A percentile compares a stretch with the other conserved stretches of the same genome.
phyloP scores from a whole-genome alignment of 371 early-diverging fungal genomes.

The Dichotomocladium elegans region DNA sequence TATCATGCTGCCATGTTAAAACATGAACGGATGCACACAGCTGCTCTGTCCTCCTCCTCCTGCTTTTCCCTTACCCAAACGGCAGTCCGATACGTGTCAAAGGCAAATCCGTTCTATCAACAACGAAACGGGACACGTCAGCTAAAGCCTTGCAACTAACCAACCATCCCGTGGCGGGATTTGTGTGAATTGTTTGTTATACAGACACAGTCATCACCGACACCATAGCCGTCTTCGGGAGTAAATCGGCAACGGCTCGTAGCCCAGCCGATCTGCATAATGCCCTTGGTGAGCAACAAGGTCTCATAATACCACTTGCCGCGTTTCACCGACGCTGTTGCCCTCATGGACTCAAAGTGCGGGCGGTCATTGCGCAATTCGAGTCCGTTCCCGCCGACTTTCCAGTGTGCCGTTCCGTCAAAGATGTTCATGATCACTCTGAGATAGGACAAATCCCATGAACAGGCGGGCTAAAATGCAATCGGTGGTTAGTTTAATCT shows the following conservation, averaged over 20 bases:
- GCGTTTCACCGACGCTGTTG: constrained; percentile 34
- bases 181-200: no score
- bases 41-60: no score
- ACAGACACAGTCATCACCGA: constrained; percentile 59
- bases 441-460: constrained; percentile 29
- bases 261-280: constrained; percentile 69
- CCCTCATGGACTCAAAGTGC: constrained; percentile 46
- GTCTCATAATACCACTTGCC: constrained; percentile 68
- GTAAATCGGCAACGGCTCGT: constrained; percentile 55
- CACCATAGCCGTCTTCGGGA: constrained; percentile 63
- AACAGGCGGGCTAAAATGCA: constrained; percentile 16
- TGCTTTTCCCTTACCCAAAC: constrained; percentile 38
- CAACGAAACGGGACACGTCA: neutral
- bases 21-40: no score
- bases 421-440: constrained; percentile 42
- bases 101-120: constrained; percentile 60
- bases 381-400: constrained; percentile 37
- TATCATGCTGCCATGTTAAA: neutral
- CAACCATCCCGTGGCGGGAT: no score
- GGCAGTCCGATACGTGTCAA: constrained; percentile 56
- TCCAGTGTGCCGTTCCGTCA: constrained; percentile 42
- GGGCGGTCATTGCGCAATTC: constrained; percentile 46
- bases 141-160: neutral
- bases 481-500: neutral
- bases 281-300: constrained; percentile 48